phyloP scores from a whole-genome alignment of 2,329 filamentous ascomycete species.

The Fusarium palustre region DNA sequence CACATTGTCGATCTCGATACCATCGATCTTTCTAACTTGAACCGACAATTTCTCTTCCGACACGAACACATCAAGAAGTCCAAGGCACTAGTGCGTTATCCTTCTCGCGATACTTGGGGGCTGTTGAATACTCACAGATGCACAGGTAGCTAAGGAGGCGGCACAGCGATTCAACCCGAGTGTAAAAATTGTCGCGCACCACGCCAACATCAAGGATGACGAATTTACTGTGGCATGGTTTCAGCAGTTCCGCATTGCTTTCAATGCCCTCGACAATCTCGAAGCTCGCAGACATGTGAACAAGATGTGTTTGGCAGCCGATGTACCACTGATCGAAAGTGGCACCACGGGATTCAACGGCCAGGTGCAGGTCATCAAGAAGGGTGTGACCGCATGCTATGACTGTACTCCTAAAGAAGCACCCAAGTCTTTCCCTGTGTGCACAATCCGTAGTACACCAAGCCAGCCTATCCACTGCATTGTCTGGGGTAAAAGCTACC shows the following conservation, averaged over 20 bases:
- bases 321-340: conserved; percentile 93
- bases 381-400: conserved; percentile 92
- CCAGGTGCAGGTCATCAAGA: conserved; percentile 96
- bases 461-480: conserved; percentile 98
- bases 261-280: conserved; percentile 97
- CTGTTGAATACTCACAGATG: conserved; percentile 34
- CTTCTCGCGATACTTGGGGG: conserved; percentile 12
- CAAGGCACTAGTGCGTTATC: conserved; percentile 81
- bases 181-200: conserved; percentile 86
- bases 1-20: conserved; percentile 98
- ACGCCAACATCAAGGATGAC: conserved; percentile 93
- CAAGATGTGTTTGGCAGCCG: conserved; percentile 93
- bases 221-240: conserved; percentile 94
- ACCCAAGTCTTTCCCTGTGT: conserved; percentile 94
- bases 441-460: conserved; percentile 95
- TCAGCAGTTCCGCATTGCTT: conserved; percentile 82
- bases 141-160: conserved; percentile 89
- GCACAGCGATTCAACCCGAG: conserved; percentile 91
- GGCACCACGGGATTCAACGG: conserved; percentile 98
- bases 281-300: conserved; percentile 96
- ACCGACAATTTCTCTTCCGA: conserved; percentile 96
- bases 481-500: conserved; percentile 97
- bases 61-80: conserved; percentile 98
- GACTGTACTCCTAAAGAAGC: conserved; percentile 92
- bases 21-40: conserved; percentile 97